Base-by-base conservation (phyloP, 192 early-diverging fungal species). In the Umbelopsis ramanniana region DNA sequence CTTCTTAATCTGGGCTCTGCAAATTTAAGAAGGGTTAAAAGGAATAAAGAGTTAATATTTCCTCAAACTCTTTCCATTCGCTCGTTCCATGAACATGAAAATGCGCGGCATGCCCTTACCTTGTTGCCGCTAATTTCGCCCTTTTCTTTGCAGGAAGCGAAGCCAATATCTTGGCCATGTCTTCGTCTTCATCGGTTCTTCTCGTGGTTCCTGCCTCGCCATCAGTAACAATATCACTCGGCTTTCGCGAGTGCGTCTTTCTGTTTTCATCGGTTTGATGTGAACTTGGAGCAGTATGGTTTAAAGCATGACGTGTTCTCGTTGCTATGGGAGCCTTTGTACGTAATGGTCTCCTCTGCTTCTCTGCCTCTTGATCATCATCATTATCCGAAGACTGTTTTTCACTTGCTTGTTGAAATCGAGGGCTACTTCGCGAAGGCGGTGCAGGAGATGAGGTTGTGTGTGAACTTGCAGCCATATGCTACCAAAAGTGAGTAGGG, bases 401-500 rank as follows among this genome's bases (percentile, higher is more conserved):
- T n/a, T 35, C 57, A 6, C 35, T 17, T 14, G 15, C 35, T 63
- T 38, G 57, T 33, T 63, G 57, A 37, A 63, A 63, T 37, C 57
- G 57, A 7, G 57, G 57, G 57, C 57, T 63, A 26, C 57, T 63
- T 63, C 57, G 29, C 26, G 57, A 63, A 11, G 57, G 57, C n/a
- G 26, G 57, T 33, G 57, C 29, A 63, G 57, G 33, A 63, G 57
- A 15, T n/a, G 33, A 26, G 24, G 23, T 26, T 63, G 40, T 43
- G 11, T 63, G 57, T 37, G 57, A 29, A 63, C 17, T 63, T 38
- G 24, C 57, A 15, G 57, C 57, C 57, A 63, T 63, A 35, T 63
- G 29, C 57, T 35, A 29, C 37, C 57, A 37, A 35, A 63, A 29
- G 24, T 15, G 15, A 6, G 15, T 15, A 22, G 14, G 12, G 33